Base-by-base conservation (phyloP, 257 asterid species). In the Verbascum thapsus region DNA sequence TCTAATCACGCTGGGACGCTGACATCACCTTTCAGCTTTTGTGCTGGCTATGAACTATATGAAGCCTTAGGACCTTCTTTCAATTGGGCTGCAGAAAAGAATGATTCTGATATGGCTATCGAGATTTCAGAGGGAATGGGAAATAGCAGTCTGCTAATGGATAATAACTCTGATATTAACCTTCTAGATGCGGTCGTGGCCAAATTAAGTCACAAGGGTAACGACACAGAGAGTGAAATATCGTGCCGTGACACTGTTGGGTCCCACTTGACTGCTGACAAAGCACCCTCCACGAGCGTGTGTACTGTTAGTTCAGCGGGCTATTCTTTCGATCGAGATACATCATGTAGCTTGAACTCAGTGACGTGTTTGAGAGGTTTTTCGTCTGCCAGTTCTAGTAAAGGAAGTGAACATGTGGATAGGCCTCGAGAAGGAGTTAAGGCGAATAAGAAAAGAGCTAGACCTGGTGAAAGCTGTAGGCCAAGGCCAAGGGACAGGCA, bases 401-500 rank as follows among this genome's bases (percentile, higher is more conserved):
- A 83, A 79, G 91, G 87, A 52, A 91, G 95, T 35, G 88, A 72
- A 58, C 79, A 72, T 30, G 30, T 80, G 73, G 95, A 81, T 61
- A 87, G 79, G 74, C 60, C 83, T 54, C 78, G 76, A 58, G 88
- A 76, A 74, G 66, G 83, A 2, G 68, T 19, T 49, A 91, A 86
- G 76, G 51, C 52, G 56, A 83, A 70, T 63, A 92, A 87, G 73
- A 87, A 82, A 76, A 83, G 99, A 74, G 86, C 96, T 56, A 85
- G 89, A 67, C 94, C 95, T 37, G 99, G 99, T 69, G 97, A 87
- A 80, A 89, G 92, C 64, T 70, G 85, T 78, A 86, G 99, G 74
- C 97, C 99, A 18, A 85, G 99, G 76, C 99, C 99, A 52, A 87
- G 97, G 78, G 99, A 92, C 57, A 82, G 99, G 74, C 99, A 92